Evolutionary conservation across 1,284 basidiomycete species (phyloP).

Genomic region (Apiotrichum gamsii): DNA sequence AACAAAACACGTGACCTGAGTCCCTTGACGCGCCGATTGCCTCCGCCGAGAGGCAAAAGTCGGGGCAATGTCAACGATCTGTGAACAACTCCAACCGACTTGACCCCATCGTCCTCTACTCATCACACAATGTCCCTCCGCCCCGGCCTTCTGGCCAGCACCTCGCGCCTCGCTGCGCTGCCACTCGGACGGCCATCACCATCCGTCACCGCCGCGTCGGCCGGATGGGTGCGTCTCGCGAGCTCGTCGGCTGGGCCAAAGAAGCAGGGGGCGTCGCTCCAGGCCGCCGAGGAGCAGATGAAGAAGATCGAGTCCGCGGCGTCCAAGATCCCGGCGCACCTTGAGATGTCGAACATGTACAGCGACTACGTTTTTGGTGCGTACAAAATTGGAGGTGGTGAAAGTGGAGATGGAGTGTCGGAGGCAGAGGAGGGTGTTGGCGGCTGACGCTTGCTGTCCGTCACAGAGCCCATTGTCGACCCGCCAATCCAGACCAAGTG

Average conservation of each 20-base stretch:
- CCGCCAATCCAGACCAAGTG: not conserved
- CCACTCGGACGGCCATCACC: too few relatives aligned
- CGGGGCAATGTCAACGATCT: not conserved
- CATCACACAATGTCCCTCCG: slow-evolving; percentile 10
- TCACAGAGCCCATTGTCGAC: slow-evolving; percentile 10
- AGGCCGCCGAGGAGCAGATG: slow-evolving; percentile 9
- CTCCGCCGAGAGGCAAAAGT: slow-evolving; percentile 1
- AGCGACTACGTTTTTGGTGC: slow-evolving; percentile 6
- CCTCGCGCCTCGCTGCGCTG: slow-evolving; percentile 3
- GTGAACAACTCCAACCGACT: too few relatives aligned
- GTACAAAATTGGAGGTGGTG: too few relatives aligned
- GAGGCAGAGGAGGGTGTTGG: too few relatives aligned
- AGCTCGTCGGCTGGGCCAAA: not conserved
- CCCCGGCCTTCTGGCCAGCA: slow-evolving; percentile 13
- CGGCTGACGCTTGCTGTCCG: not conserved
- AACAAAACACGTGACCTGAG: too few relatives aligned
- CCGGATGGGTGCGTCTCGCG: not conserved
- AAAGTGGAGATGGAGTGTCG: too few relatives aligned
- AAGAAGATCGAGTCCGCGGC: slow-evolving; percentile 7
- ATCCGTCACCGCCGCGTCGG: not conserved
- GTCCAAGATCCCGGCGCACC: slow-evolving; percentile 2
- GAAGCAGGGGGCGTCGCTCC: slow-evolving; percentile 3
- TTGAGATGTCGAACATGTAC: slow-evolving; percentile 2
- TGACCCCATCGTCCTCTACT: too few relatives aligned
- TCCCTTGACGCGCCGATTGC: too few relatives aligned